Evolutionary conservation across 345 rosid genomes (phyloP).

Genomic region (Aegle marmelos): DNA sequence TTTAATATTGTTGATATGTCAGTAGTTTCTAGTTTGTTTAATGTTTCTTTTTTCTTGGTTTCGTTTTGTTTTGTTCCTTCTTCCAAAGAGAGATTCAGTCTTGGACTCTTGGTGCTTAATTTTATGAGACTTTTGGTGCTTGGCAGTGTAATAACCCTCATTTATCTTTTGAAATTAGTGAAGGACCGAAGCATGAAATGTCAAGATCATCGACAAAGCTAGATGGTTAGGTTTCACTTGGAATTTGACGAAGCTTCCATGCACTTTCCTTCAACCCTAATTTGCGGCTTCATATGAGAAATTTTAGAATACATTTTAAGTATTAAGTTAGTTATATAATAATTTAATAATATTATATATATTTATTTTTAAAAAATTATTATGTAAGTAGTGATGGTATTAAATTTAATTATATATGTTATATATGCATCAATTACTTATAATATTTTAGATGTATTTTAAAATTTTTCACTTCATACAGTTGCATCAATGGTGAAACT

Average conservation of each 20-base stretch:
- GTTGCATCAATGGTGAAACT: constrained; percentile 32
- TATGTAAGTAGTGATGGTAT: too few species aligned
- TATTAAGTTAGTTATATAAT: too few species aligned
- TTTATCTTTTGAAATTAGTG: background rate
- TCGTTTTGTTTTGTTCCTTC: too few species aligned
- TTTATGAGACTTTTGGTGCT: background rate
- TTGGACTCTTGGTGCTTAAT: background rate
- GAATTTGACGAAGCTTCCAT: background rate
- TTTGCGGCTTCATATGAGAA: constrained; percentile 24
- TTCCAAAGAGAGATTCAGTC: background rate
- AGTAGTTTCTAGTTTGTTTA: background rate
- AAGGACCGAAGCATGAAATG: background rate
- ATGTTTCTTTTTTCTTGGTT: background rate
- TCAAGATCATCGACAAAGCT: background rate
- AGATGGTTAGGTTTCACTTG: background rate
- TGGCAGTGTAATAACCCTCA: background rate
- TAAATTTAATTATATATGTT: too few species aligned
- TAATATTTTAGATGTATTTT: too few species aligned
- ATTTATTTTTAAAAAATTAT: too few species aligned
- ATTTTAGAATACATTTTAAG: too few species aligned
- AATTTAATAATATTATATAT: too few species aligned
- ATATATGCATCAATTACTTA: too few species aligned
- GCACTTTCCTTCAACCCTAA: background rate
- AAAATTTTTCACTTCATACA: too few species aligned
- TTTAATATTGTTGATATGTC: background rate